These are phyloP conservation scores for Phoenix roebelenii DNA, from an alignment of 176 grass and related monocot genomes.

Conservation along the genomic window DNA sequence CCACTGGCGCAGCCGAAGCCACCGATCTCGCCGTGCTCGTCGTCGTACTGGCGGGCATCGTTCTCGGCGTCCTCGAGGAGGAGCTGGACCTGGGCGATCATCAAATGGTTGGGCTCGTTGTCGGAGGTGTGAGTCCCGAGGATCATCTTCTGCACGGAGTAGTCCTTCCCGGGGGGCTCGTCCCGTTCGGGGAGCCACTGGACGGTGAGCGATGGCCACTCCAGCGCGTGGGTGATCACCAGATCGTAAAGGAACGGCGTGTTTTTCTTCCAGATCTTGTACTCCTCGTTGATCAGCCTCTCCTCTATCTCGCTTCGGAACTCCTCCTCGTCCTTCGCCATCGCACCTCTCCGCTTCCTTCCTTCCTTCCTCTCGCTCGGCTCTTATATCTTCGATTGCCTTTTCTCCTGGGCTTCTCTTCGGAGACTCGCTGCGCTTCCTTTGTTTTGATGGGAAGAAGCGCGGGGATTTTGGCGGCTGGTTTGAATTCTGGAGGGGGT, in stretches of 20 bases:
- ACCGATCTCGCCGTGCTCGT: constrained; percentile 66
- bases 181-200: constrained; percentile 83
- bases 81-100: constrained; percentile 86
- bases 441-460: too few species aligned
- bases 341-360: constrained; percentile 1
- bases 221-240: constrained; percentile 87
- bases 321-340: constrained; percentile 82
- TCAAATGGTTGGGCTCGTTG: constrained; percentile 94
- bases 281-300: constrained; percentile 91
- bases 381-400: too few species aligned
- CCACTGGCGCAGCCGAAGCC: constrained; percentile 52
- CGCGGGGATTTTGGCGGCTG: too few species aligned
- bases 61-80: constrained; percentile 77
- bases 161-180: constrained; percentile 78
- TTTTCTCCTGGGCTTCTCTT: too few species aligned
- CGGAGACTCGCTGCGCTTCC: too few species aligned
- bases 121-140: constrained; percentile 86
- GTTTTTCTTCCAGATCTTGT: constrained; percentile 99
- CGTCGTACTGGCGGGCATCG: constrained; percentile 67
- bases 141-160: constrained; percentile 90
- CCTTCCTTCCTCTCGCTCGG: too few species aligned
- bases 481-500: too few species aligned
- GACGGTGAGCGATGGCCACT: constrained; percentile 92
- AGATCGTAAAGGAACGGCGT: constrained; percentile 96
- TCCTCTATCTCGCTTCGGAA: constrained; percentile 74